Evolutionary conservation across 208 protist genomes (phyloP).

Genomic region (Leptomonas pyrrhocoris): DNA sequence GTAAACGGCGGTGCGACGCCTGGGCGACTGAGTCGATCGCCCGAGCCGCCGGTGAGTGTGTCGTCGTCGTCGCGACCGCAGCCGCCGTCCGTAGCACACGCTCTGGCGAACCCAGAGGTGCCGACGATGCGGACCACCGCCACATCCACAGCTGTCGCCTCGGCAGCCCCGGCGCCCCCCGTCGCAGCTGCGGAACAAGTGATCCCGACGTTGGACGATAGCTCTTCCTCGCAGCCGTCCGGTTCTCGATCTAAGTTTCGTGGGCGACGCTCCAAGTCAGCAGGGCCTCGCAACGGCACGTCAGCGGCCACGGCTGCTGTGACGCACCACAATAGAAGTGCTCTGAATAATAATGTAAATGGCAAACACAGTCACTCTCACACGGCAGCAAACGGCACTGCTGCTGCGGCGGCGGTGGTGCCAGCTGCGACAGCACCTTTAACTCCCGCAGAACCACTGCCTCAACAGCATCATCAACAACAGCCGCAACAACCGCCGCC

Average conservation of each 20-base stretch:
- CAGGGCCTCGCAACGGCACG: no score
- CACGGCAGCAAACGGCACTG: not conserved
- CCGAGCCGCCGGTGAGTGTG: not conserved
- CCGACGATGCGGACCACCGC: not conserved
- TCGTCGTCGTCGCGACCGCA: not conserved
- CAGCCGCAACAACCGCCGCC: not conserved
- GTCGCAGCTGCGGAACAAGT: not conserved
- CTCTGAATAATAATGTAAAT: not conserved
- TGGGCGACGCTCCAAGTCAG: not conserved
- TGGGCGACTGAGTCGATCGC: not conserved
- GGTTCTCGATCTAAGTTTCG: not conserved
- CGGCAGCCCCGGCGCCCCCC: not conserved
- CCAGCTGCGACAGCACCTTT: not conserved
- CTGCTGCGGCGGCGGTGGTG: not conserved
- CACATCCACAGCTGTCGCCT: not conserved
- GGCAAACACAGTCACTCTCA: not conserved
- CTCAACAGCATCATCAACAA: not conserved
- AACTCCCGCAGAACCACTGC: not conserved
- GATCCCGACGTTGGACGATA: conserved; percentile 5
- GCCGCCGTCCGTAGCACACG: not conserved
- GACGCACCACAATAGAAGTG: not conserved
- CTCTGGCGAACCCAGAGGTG: not conserved
- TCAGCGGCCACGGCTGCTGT: no score
- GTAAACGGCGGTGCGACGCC: not conserved
- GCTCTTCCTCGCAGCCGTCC: not conserved